Conservation (phyloP, 345 rosid genomes). For the Eucalyptus pauciflora region DNA sequence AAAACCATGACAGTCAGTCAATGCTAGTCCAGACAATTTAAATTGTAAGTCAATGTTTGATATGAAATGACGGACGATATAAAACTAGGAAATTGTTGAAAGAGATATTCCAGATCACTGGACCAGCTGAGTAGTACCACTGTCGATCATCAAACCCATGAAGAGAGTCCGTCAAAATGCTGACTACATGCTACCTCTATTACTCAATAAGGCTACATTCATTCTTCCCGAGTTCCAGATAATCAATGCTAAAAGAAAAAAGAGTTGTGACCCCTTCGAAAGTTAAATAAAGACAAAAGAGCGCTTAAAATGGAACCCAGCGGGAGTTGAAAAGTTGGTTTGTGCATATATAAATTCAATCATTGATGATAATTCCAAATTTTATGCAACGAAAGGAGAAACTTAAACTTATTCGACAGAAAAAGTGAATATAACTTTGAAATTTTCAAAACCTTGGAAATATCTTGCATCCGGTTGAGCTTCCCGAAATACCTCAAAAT, state of each 20-base stretch:
- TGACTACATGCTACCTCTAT: neutral
- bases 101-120: neutral
- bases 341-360: neutral
- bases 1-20: neutral
- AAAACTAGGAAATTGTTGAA: neutral
- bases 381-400: neutral
- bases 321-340: neutral
- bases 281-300: neutral
- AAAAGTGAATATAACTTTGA: neutral
- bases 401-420: neutral
- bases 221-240: neutral
- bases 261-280: neutral
- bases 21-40: neutral
- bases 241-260: neutral
- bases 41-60: neutral
- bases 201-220: neutral
- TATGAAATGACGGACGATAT: neutral
- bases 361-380: neutral
- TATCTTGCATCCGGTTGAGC: conserved; percentile 49
- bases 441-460: conserved; percentile 41
- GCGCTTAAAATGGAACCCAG: neutral
- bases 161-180: neutral
- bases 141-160: neutral
- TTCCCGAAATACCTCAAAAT: conserved; percentile 65
- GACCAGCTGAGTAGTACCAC: neutral